A percentile compares a stretch with the other conserved stretches of the same genome.
Evolutionary conservation across 2,329 filamentous ascomycete species (phyloP).

Genomic region (Fusarium neocosmosporiellum): DNA sequence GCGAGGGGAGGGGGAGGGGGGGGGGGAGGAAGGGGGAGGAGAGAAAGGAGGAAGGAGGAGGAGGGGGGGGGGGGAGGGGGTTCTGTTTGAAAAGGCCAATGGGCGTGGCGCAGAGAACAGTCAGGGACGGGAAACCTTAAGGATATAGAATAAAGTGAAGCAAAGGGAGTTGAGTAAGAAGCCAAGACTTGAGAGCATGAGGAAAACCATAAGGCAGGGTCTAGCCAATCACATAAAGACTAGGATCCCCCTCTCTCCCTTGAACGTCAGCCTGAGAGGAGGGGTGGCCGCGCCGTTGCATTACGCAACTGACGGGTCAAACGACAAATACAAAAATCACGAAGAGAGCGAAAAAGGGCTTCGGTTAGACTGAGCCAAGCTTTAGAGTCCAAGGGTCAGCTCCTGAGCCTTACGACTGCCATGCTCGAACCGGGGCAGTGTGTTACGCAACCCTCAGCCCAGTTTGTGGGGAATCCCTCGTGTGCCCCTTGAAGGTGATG

Average conservation of each 20-base stretch:
- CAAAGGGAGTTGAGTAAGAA: background rate
- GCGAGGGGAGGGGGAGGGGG: too few species aligned
- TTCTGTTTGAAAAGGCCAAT: background rate
- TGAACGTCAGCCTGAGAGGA: background rate
- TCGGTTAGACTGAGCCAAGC: background rate
- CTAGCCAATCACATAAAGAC: background rate
- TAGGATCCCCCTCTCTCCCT: background rate
- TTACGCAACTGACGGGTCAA: background rate
- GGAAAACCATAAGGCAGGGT: background rate
- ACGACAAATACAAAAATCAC: background rate
- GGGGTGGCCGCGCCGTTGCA: background rate
- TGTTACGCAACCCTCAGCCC: conserved; percentile 30
- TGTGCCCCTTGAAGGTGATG: background rate
- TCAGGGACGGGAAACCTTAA: background rate
- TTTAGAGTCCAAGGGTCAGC: background rate
- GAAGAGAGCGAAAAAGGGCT: background rate
- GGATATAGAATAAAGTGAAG: background rate
- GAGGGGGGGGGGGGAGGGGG: background rate
- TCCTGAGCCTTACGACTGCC: background rate
- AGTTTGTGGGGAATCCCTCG: conserved; percentile 21
- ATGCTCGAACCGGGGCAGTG: background rate
- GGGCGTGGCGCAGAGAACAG: background rate
- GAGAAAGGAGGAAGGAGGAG: too few species aligned
- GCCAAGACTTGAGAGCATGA: background rate
- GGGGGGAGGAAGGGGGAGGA: too few species aligned